phyloP scores from a whole-genome alignment of 2,329 filamentous ascomycete species.

The Cladobotryum protrusum region DNA sequence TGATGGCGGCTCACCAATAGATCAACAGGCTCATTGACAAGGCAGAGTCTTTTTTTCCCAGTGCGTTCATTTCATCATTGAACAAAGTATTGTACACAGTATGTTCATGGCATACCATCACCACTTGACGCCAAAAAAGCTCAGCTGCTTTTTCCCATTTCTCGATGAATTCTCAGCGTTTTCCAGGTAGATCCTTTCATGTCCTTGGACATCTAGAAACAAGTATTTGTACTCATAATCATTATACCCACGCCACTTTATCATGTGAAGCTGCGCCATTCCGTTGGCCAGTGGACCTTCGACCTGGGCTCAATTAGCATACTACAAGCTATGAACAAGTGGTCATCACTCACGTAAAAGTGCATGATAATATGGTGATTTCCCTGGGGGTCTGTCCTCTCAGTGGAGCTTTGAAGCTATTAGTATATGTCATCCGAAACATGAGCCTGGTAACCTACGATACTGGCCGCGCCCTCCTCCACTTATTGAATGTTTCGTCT shows the following conservation, averaged over 20 bases:
- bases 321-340: slow-evolving; percentile 15
- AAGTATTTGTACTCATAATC: slow-evolving; percentile 77
- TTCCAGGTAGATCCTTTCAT: slow-evolving; percentile 59
- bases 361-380: slow-evolving; percentile 78
- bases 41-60: no score
- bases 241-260: slow-evolving; percentile 55
- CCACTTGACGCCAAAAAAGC: slow-evolving; percentile 59
- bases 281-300: slow-evolving; percentile 71
- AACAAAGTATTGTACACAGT: no score
- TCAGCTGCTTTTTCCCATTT: slow-evolving; percentile 39
- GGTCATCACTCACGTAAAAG: slow-evolving; percentile 59
- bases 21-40: no score
- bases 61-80: no score
- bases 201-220: slow-evolving; percentile 71
- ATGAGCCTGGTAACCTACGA: slow-evolving; percentile 35
- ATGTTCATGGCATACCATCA: slow-evolving; percentile 10
- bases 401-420: slow-evolving; percentile 48
- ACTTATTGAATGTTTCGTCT: slow-evolving; percentile 74
- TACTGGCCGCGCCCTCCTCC: slow-evolving; percentile 62
- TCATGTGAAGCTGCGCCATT: slow-evolving; percentile 70
- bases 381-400: slow-evolving; percentile 65
- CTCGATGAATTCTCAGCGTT: slow-evolving; percentile 44
- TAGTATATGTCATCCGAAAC: slow-evolving; percentile 16
- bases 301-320: slow-evolving; percentile 42
- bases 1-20: no score